phyloP scores from a whole-genome alignment of 2,329 filamentous ascomycete genomes.

The Bipolaris oryzae region DNA sequence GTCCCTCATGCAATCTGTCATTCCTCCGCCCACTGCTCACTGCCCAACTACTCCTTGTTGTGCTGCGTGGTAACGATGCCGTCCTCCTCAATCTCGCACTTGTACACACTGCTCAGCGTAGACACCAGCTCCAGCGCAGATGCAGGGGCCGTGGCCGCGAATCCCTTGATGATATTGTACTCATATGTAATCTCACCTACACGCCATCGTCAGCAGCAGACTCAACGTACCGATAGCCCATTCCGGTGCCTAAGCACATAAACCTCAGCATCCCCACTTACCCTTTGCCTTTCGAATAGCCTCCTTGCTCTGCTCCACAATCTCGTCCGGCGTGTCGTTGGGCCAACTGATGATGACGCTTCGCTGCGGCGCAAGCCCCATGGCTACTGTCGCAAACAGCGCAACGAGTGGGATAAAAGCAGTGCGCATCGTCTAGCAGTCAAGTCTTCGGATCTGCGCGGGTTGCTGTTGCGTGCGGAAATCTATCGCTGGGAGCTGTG shows the following conservation, averaged over 20 bases:
- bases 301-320: conserved; percentile 74
- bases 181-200: conserved; percentile 69
- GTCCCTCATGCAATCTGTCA: neutral
- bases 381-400: conserved; percentile 64
- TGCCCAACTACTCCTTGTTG: conserved; percentile 12
- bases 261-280: conserved; percentile 50
- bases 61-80: conserved; percentile 61
- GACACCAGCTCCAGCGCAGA: conserved; percentile 72
- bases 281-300: conserved; percentile 69
- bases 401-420: conserved; percentile 63
- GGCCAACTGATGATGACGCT: conserved; percentile 81
- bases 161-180: conserved; percentile 72
- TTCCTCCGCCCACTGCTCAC: neutral
- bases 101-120: conserved; percentile 64
- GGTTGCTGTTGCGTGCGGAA: neutral
- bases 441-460: neutral
- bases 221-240: no score
- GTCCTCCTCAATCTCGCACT: conserved; percentile 77
- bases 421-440: conserved; percentile 64
- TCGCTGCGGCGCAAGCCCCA: conserved; percentile 67
- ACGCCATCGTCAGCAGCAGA: neutral
- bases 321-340: conserved; percentile 67
- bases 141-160: conserved; percentile 74
- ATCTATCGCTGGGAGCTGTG: neutral
- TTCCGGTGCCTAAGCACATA: no score